Base-by-base conservation (phyloP, 257 asterid genomes). In the Ilex aquifolium region DNA sequence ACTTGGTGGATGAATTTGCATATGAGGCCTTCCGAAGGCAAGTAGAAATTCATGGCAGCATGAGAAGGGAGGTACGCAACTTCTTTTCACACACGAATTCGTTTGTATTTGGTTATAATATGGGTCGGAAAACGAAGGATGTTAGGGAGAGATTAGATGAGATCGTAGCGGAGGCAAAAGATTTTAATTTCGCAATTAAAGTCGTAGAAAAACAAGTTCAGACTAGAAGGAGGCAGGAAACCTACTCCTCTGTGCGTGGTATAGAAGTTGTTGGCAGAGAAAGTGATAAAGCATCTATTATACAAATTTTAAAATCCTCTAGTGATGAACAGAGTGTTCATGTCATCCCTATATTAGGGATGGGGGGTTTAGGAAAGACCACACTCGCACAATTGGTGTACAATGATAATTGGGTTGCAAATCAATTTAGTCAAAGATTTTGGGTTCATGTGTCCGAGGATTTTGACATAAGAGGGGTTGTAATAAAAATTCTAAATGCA, bases 241-340 rank as follows among this genome's bases (percentile, higher is more conserved):
- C 27, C 27, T 21, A 21, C 27, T 21, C 27, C 27, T 21, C 27
- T 21, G 27, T 21, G 54, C 30, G 46, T 16, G 69, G 61, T n/a
- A 46, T 57, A 7, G 64, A 59, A 15, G 74, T 73, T 3, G 27
- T 36, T 12, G 78, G 74, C 15, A 73, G 78, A 69, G 68, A 64
- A 36, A 58, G 57, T 17, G 74, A 73, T 13, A 54, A 48, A 55
- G 56, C 40, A 62, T 60, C 16, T 27, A 53, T 64, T 0, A 44
- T 63, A 5, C 42, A 59, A 59, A 31, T 62, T 16, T 48, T 68
- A 46, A 11, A 6, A 14, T 50, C 10, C 48, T 51, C 42, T 36
- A 55, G 54, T 36, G 61, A 16, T 62, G n/a, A 52, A 50, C 44
- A 54, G 32, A 51, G 29, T 58, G 69, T 67, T 31, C 49, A 55